phyloP scores from a whole-genome alignment of 352 stramenopile genomes.

The Pythium volutum region DNA sequence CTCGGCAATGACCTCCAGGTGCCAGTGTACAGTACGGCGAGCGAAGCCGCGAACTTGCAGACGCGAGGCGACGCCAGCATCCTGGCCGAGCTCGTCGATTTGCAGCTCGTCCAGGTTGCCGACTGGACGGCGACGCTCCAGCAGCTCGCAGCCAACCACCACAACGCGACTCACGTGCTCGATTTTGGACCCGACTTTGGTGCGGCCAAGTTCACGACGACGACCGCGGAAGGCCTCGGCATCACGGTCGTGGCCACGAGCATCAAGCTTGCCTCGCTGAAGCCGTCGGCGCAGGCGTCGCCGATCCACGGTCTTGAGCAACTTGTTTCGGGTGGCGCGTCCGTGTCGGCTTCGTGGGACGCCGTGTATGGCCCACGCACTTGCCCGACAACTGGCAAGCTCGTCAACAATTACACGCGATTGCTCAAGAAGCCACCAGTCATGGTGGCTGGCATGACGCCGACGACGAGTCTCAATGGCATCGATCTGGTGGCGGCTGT shows the following conservation, averaged over 20 bases:
- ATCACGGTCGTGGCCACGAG: constrained; percentile 51
- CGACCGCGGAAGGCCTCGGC: constrained; percentile 46
- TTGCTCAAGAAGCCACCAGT: constrained; percentile 76
- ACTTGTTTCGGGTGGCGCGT: constrained; percentile 32
- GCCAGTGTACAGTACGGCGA: constrained; percentile 62
- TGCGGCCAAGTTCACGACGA: constrained; percentile 46
- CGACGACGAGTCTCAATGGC: constrained; percentile 76
- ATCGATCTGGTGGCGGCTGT: constrained; percentile 81
- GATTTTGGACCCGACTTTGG: constrained; percentile 72
- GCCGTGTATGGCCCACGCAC: constrained; percentile 50
- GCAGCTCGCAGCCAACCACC: constrained; percentile 34
- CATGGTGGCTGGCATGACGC: constrained; percentile 83
- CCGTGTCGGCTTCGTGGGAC: constrained; percentile 39
- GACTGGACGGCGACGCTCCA: constrained; percentile 60
- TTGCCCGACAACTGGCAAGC: constrained; percentile 34
- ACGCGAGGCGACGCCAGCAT: constrained; percentile 37
- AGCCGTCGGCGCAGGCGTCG: constrained; percentile 20
- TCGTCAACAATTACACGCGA: constrained; percentile 70
- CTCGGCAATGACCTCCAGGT: constrained; percentile 51
- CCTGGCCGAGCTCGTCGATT: constrained; percentile 42
- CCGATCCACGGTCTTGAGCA: constrained; percentile 39
- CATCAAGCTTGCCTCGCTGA: constrained; percentile 36
- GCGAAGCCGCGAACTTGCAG: constrained; percentile 53
- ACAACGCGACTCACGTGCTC: constrained; percentile 58
- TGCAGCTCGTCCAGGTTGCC: constrained; percentile 63